Conservation (phyloP, 805 yeast genomes). For the Ogataea nonfermentans region DNA sequence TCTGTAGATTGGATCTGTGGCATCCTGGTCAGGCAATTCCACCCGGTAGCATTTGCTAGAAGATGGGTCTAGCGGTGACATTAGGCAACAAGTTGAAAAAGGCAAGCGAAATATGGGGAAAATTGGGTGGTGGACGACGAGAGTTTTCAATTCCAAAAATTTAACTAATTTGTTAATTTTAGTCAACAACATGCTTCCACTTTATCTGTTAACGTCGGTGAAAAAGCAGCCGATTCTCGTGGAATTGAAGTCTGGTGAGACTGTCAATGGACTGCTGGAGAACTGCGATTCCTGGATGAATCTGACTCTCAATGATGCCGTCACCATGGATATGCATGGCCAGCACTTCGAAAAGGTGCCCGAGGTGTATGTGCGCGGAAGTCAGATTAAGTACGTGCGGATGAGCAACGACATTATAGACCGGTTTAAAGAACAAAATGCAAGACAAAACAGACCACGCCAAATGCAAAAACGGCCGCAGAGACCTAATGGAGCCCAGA, state of each 20-base stretch:
- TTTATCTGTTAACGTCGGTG: slow-evolving; percentile 85
- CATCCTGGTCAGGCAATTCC: slow-evolving; percentile 51
- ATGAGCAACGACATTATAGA: slow-evolving; percentile 76
- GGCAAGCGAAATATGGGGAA: slow-evolving; percentile 9
- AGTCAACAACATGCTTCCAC: slow-evolving; percentile 63
- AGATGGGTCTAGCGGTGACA: slow-evolving; percentile 66
- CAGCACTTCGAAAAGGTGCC: slow-evolving; percentile 59
- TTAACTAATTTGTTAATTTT: background rate
- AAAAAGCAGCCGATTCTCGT: slow-evolving; percentile 84
- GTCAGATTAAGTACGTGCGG: slow-evolving; percentile 74
- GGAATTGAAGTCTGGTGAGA: slow-evolving; percentile 89
- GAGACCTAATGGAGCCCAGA: slow-evolving; percentile 17
- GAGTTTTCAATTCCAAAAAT: background rate
- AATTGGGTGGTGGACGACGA: slow-evolving; percentile 4
- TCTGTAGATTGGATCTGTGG: slow-evolving; percentile 49
- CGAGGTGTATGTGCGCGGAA: slow-evolving; percentile 82
- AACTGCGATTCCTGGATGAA: slow-evolving; percentile 97
- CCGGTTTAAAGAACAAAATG: slow-evolving; percentile 64
- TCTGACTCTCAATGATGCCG: slow-evolving; percentile 73
- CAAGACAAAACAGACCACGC: slow-evolving; percentile 33
- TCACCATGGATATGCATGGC: slow-evolving; percentile 62
- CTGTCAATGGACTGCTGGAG: slow-evolving; percentile 76
- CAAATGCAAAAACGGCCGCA: slow-evolving; percentile 24
- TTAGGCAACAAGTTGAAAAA: slow-evolving; percentile 20
- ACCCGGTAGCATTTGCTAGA: slow-evolving; percentile 58